Evolutionary conservation across 768 basidiomycete species (phyloP), one percentile per base, ranked within the genome.

Genomic region (Russula griseocarnosa): DNA sequence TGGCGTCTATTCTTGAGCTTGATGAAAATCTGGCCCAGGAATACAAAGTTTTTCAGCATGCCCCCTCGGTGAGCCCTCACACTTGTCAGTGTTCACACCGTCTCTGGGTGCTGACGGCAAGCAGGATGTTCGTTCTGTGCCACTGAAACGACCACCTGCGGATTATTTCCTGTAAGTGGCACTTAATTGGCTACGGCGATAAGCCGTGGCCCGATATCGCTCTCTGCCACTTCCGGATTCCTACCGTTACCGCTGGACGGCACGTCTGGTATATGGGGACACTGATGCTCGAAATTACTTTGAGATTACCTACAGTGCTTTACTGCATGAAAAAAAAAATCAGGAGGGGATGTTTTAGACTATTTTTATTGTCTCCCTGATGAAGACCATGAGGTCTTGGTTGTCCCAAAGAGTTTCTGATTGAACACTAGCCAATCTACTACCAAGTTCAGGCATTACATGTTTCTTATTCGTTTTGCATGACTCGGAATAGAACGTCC

Each of bases 41-140:
- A 74, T 99, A 98, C 77, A 96, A 95, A 72, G 94, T 96, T 20
- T 98, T 99, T 75, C 81, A 85, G 47, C 91, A 93, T 71, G 96
- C 96, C 7, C 86, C 92, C 1, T 81, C 91, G 74, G 91, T 92
- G 74, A 71, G 87, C 80, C 46, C 28, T 62, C 54, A 26, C 28
- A 9, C 5, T 20, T 38, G 38, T 62, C 26, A 4, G 18, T 1
- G 4, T 9, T 34, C 49, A 26, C n/a, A 10, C 52, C 62, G 24
- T 32, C 28, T 38, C 26, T 32, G 34, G 28, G 24, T 34, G 20
- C 26, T 38, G 28, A 52, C 10, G 36, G n/a, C 36, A 20, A 55
- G 13, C 70, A 94, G 90, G 92, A 93, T 67, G 85, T 91, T 38
- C 82, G 84, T 63, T 90, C 89, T 32, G 85, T 90, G 72, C 90